These are phyloP conservation scores for Leccinum pallidistipes DNA, from an alignment of 1,284 basidiomycete species.

Conservation along the genomic window DNA sequence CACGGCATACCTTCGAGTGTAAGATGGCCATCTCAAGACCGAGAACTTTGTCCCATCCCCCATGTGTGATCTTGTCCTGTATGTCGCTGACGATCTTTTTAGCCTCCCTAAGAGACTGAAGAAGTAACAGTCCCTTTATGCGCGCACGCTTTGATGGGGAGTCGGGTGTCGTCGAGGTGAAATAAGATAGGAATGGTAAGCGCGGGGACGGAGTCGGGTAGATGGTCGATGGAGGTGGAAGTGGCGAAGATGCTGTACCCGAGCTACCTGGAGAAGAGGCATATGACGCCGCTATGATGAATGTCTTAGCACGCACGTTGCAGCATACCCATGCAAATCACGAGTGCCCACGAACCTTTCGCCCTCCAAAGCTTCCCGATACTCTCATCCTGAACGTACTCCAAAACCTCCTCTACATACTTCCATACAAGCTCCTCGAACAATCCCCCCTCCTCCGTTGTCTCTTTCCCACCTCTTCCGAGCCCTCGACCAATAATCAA, in stretches of 20 bases:
- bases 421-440: slow-evolving; percentile 59
- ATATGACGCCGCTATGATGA: slow-evolving; percentile 50
- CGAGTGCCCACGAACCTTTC: slow-evolving; percentile 48
- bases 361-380: slow-evolving; percentile 67
- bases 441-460: slow-evolving; percentile 14
- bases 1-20: slow-evolving; percentile 66
- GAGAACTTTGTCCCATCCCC: slow-evolving; percentile 48
- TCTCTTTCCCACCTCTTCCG: slow-evolving; percentile 40
- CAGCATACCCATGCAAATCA: neutral
- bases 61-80: slow-evolving; percentile 19
- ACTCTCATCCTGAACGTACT: slow-evolving; percentile 46
- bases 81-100: slow-evolving; percentile 28
- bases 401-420: slow-evolving; percentile 57
- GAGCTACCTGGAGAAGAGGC: slow-evolving; percentile 22
- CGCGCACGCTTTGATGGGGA: slow-evolving; percentile 72
- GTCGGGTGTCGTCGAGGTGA: slow-evolving; percentile 68
- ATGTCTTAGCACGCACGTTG: neutral
- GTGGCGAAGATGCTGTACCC: slow-evolving; percentile 1
- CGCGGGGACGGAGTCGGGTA: slow-evolving; percentile 15
- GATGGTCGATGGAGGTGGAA: slow-evolving; percentile 9
- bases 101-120: slow-evolving; percentile 58
- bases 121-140: slow-evolving; percentile 74
- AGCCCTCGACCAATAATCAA: slow-evolving; percentile 72
- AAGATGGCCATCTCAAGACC: slow-evolving; percentile 77
- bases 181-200: slow-evolving; percentile 58